phyloP scores from a whole-genome alignment of 148 eudicot genomes.

The Nepenthes mirabilis region DNA sequence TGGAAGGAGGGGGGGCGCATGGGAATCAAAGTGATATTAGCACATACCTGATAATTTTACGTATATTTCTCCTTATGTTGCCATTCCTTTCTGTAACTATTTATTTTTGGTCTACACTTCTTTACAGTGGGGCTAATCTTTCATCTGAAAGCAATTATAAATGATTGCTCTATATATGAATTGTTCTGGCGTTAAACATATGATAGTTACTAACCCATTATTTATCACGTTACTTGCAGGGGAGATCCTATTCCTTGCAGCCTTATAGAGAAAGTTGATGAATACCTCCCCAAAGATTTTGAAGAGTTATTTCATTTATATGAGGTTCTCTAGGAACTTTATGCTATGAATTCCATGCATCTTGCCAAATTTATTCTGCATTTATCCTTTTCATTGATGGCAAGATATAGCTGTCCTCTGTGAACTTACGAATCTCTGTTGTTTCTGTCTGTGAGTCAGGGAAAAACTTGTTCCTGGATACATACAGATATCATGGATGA shows the following conservation, averaged over 20 bases:
- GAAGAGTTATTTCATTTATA: conserved; percentile 27
- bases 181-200: background rate
- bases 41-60: no score
- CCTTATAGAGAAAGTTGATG: conserved; percentile 65
- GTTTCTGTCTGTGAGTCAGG: conserved; percentile 13
- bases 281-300: conserved; percentile 65
- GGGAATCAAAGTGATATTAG: no score
- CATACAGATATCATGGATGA: conserved; percentile 97
- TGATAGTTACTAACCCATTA: background rate
- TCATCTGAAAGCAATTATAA: background rate
- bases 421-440: background rate
- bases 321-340: conserved; percentile 32
- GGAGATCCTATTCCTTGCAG: conserved; percentile 67
- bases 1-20: no score
- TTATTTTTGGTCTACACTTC: no score
- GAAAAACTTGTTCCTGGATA: conserved; percentile 63
- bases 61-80: no score
- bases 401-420: background rate
- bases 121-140: background rate
- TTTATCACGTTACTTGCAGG: conserved; percentile 27
- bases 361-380: background rate
- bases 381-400: background rate
- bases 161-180: background rate
- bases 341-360: background rate
- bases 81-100: no score